Conservation (phyloP, 2,329 filamentous ascomycete species). For the Epichloe aotearoae region DNA sequence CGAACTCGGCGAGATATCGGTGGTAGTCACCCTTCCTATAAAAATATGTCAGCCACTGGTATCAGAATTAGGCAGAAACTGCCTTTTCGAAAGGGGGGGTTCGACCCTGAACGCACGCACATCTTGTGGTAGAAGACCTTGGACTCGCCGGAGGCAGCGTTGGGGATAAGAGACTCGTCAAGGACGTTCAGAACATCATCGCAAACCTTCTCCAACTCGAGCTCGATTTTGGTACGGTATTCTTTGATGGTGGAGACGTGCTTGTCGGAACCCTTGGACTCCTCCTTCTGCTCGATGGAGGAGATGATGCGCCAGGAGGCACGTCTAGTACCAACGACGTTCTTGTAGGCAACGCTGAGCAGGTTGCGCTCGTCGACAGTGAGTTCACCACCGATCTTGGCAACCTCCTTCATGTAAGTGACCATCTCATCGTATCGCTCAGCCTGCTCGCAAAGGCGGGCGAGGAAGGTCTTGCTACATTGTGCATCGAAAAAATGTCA, state of each 20-base stretch:
- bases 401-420: slow-evolving; percentile 99
- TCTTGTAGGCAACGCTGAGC: slow-evolving; percentile 98
- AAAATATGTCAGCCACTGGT: background rate
- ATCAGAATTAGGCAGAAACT: too few relatives aligned
- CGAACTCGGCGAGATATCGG: slow-evolving; percentile 89
- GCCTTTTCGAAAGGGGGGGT: background rate
- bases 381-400: slow-evolving; percentile 70
- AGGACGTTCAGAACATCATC: slow-evolving; percentile 94
- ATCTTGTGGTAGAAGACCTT: slow-evolving; percentile 99
- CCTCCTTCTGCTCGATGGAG: slow-evolving; percentile 99
- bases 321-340: slow-evolving; percentile 95
- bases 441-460: slow-evolving; percentile 98
- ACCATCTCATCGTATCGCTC: slow-evolving; percentile 99
- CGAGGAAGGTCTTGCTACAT: slow-evolving; percentile 95
- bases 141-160: slow-evolving; percentile 91
- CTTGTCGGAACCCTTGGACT: slow-evolving; percentile 94
- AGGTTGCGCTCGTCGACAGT: slow-evolving; percentile 97
- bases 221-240: slow-evolving; percentile 97
- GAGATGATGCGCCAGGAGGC: slow-evolving; percentile 99
- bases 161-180: slow-evolving; percentile 85
- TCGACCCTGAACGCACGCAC: slow-evolving; percentile 45
- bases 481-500: slow-evolving; percentile 9
- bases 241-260: slow-evolving; percentile 90
- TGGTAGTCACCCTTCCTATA: slow-evolving; percentile 92
- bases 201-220: slow-evolving; percentile 94